Conservation (phyloP, 2,329 filamentous ascomycete species). For the Aspergillus carbonarius region DNA sequence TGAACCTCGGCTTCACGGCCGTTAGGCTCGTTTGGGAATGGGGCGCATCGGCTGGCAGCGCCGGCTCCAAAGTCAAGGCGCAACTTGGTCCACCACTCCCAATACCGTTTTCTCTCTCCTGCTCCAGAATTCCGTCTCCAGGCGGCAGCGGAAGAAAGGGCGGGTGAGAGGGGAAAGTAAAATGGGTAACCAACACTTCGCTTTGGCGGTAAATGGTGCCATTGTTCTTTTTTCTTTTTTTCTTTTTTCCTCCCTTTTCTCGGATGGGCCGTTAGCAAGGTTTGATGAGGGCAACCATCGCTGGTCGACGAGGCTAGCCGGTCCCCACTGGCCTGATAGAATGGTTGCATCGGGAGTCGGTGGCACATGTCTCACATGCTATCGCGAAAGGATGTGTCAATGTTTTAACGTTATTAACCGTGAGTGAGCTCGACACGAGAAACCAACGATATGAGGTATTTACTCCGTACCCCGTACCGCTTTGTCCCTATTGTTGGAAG, state of each 20-base stretch:
- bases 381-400: constrained; percentile 9
- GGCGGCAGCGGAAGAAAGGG: not conserved
- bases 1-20: constrained; percentile 7
- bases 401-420: constrained; percentile 5
- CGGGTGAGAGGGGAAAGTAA: constrained; percentile 1
- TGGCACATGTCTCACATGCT: constrained; percentile 17
- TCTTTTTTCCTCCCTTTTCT: not conserved
- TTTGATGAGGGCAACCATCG: not conserved
- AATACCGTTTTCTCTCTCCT: not conserved
- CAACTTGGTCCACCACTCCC: constrained; percentile 1
- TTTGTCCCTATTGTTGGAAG: not conserved
- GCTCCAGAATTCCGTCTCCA: not conserved
- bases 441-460: constrained; percentile 1
- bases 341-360: constrained; percentile 15
- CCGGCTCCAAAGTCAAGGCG: constrained; percentile 3
- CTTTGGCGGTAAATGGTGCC: not conserved
- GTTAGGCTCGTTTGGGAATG: constrained; percentile 6
- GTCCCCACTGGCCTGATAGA: constrained; percentile 15
- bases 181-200: not conserved
- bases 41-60: constrained; percentile 1
- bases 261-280: constrained; percentile 7
- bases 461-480: not conserved
- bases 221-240: not conserved
- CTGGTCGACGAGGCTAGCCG: not conserved
- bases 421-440: not conserved